Evolutionary conservation across 106 monocot genomes (phyloP), one percentile per base, ranked within the genome.

Genomic region (Gastrodia elata): DNA sequence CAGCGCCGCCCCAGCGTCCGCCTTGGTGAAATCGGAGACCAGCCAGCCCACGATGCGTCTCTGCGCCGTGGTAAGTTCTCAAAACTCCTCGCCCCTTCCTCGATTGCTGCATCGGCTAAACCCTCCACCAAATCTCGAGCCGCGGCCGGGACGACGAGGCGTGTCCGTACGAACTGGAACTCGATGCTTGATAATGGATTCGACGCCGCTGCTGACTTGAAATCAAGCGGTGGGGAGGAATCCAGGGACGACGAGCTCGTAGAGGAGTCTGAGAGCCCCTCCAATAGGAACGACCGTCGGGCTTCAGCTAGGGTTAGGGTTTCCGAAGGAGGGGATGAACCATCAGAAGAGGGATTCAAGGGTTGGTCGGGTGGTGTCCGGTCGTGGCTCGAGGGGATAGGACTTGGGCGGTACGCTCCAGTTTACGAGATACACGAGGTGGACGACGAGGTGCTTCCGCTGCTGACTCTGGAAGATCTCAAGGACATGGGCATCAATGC

Each of bases 401-500:
- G 98, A 59, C 70, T 99, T 16, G 88, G 72, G 22, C 79, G 87
- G 58, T 99, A 99, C 33, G 83, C 74, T 0, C 84, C 78, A 6
- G 83, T 89, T 40, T 99, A 94, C 39, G 93, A 99, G 85, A 84
- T 89, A 15, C 93, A 94, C 59, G 98, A 94, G 82, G 93, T 93
- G 65, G 98, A 99, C 65, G 83, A 83, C n/a, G 88, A 87, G 64
- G 93, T 89, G 59, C 80, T 99, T 38, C 93, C 93, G 8, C 25
- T 91, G 68, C 78, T 99, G 68, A 93, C 98, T 0, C 24, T 93
- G 49, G 91, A 94, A 39, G 98, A 99, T 65, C 67, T 99, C 68
- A 93, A 82, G 77, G 93, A 99, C 39, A 99, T 99, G 98, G 93
- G 91, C 40, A 99, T 99, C 11, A 89, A 55, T 70, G 93, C 98